Percentiles rank a stretch among this genome's conserved stretches.
These are phyloP conservation scores for Colletotrichum karsti DNA, from an alignment of 2,329 filamentous ascomycete genomes.

Conservation along the genomic window DNA sequence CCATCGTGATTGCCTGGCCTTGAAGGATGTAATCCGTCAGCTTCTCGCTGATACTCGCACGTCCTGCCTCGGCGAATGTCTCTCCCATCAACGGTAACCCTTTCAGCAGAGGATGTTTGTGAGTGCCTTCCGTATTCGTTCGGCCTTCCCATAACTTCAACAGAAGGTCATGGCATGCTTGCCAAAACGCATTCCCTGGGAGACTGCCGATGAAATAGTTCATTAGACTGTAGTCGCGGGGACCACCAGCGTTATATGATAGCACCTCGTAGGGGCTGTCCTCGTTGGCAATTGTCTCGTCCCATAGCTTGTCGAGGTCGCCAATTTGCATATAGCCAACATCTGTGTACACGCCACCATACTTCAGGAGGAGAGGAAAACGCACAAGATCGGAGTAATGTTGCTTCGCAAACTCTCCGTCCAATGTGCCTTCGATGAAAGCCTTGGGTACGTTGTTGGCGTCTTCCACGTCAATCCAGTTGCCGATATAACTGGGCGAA, in stretches of 20 bases:
- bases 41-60: slow-evolving; percentile 40
- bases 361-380: slow-evolving; percentile 62
- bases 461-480: neutral
- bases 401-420: slow-evolving; percentile 58
- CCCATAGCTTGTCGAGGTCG: slow-evolving; percentile 63
- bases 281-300: slow-evolving; percentile 53
- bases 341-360: slow-evolving; percentile 67
- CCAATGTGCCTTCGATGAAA: slow-evolving; percentile 50
- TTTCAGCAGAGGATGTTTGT: slow-evolving; percentile 53
- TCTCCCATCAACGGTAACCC: slow-evolving; percentile 49
- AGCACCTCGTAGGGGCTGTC: slow-evolving; percentile 56
- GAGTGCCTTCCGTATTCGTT: slow-evolving; percentile 60
- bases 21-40: slow-evolving; percentile 67
- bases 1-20: slow-evolving; percentile 59
- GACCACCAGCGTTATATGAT: slow-evolving; percentile 50
- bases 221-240: slow-evolving; percentile 44
- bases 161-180: slow-evolving; percentile 54
- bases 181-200: neutral
- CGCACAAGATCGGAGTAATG: slow-evolving; percentile 67
- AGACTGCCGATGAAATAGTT: slow-evolving; percentile 58
- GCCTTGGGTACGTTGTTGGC: neutral
- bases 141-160: slow-evolving; percentile 62
- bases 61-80: slow-evolving; percentile 44
- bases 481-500: neutral
- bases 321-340: slow-evolving; percentile 66